Conservation (phyloP, 768 basidiomycete species). For the Termitomyces heimii region DNA sequence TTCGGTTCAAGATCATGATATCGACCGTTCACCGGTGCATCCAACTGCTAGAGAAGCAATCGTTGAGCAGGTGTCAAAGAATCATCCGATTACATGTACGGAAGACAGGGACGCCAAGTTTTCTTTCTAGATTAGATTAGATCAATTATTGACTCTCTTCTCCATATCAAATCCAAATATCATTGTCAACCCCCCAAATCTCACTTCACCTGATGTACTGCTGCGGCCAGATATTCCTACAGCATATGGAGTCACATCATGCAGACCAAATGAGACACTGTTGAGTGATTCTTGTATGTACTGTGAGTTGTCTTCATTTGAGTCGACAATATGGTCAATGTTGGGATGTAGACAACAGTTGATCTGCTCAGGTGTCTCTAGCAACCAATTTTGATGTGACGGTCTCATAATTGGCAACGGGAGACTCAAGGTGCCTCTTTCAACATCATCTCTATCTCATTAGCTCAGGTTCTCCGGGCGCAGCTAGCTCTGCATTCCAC, state of each 20-base stretch:
- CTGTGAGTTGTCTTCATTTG: neutral
- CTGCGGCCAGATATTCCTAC: neutral
- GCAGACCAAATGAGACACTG: neutral
- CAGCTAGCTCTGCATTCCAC: slow-evolving; percentile 45
- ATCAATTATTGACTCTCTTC: neutral
- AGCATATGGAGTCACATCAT: neutral
- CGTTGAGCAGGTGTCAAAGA: neutral
- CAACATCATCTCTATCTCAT: slow-evolving; percentile 5
- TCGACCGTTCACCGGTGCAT: neutral
- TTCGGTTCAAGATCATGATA: neutral
- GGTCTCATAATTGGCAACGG: slow-evolving; percentile 6
- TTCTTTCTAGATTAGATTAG: neutral
- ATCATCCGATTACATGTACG: too few species aligned
- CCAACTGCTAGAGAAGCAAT: neutral
- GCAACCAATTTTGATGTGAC: slow-evolving; percentile 6
- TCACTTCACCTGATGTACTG: neutral
- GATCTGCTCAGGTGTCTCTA: neutral
- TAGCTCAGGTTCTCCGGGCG: slow-evolving; percentile 20
- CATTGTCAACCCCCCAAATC: too few species aligned
- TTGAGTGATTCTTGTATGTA: neutral
- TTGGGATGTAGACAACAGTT: neutral
- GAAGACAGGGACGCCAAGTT: too few species aligned
- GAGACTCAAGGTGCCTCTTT: neutral
- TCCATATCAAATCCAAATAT: neutral
- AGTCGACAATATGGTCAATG: neutral